Conservation (phyloP, 2,329 filamentous ascomycete species). For the Cladosporium sphaerospermum region DNA sequence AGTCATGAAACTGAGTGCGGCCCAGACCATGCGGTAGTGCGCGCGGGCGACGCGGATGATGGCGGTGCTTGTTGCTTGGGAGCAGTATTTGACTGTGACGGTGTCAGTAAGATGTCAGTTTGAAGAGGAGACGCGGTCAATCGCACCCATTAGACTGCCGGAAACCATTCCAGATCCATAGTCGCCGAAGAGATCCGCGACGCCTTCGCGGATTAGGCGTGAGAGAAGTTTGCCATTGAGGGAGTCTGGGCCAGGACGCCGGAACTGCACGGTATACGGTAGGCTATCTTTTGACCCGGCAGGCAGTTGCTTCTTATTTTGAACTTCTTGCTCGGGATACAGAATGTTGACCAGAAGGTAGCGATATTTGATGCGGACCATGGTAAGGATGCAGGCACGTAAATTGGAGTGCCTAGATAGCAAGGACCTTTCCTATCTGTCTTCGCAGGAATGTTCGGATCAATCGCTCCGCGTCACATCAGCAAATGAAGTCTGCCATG, state of each 20-base stretch:
- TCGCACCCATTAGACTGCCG: conserved; percentile 60
- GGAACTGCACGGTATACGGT: conserved; percentile 63
- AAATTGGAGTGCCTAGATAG: not conserved
- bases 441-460: too few species aligned
- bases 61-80: conserved; percentile 84
- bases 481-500: not conserved
- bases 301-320: conserved; percentile 20
- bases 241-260: conserved; percentile 68
- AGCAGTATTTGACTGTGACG: conserved; percentile 78
- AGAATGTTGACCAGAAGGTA: conserved; percentile 94
- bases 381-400: conserved; percentile 31
- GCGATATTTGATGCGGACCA: conserved; percentile 95
- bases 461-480: too few species aligned
- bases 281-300: conserved; percentile 32
- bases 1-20: conserved; percentile 75
- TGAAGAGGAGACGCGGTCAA: not conserved
- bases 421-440: too few species aligned
- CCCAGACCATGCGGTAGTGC: conserved; percentile 84
- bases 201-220: conserved; percentile 62
- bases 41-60: conserved; percentile 79
- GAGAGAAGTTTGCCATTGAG: conserved; percentile 62
- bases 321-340: conserved; percentile 58
- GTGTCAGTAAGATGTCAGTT: not conserved
- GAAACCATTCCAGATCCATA: conserved; percentile 74
- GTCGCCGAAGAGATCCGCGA: conserved; percentile 75